Evolutionary conservation across 768 basidiomycete genomes (phyloP).

Genomic region (Trametes punicea): DNA sequence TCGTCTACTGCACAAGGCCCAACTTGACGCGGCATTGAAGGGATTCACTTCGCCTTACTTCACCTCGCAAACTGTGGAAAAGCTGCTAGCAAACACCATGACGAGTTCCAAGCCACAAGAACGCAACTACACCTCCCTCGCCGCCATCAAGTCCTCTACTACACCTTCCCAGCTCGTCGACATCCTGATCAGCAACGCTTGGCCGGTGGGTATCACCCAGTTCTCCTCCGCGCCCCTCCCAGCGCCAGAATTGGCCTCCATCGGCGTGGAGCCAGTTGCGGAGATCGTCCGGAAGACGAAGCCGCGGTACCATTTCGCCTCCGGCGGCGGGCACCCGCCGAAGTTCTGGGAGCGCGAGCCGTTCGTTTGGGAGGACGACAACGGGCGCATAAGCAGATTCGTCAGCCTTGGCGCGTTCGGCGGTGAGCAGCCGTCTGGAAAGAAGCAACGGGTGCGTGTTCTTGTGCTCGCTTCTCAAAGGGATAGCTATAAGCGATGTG

Average conservation of each 20-base stretch:
- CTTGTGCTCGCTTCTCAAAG: background rate
- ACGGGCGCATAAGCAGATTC: conserved; percentile 69
- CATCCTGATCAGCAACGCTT: conserved; percentile 77
- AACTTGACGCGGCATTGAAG: conserved; percentile 33
- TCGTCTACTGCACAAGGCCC: background rate
- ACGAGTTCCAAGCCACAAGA: conserved; percentile 43
- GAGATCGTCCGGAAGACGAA: conserved; percentile 62
- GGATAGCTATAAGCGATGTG: background rate
- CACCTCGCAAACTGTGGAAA: conserved; percentile 63
- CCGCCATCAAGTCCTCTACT: conserved; percentile 61
- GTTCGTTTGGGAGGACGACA: conserved; percentile 76
- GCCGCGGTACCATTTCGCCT: conserved; percentile 87
- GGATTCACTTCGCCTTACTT: conserved; percentile 79
- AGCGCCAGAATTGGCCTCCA: conserved; percentile 40
- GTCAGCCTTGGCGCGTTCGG: conserved; percentile 90
- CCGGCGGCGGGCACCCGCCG: conserved; percentile 57
- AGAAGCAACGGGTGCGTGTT: conserved; percentile 78
- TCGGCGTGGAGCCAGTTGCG: conserved; percentile 56
- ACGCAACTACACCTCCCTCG: conserved; percentile 58
- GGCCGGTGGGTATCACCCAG: conserved; percentile 64
- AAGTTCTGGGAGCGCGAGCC: conserved; percentile 97
- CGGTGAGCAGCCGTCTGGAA: conserved; percentile 49
- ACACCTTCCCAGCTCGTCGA: conserved; percentile 67
- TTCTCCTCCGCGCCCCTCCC: conserved; percentile 52
- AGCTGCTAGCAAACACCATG: conserved; percentile 68